Evolutionary conservation across 1,284 basidiomycete genomes (phyloP).

Genomic region (Coriolopsis trogii): DNA sequence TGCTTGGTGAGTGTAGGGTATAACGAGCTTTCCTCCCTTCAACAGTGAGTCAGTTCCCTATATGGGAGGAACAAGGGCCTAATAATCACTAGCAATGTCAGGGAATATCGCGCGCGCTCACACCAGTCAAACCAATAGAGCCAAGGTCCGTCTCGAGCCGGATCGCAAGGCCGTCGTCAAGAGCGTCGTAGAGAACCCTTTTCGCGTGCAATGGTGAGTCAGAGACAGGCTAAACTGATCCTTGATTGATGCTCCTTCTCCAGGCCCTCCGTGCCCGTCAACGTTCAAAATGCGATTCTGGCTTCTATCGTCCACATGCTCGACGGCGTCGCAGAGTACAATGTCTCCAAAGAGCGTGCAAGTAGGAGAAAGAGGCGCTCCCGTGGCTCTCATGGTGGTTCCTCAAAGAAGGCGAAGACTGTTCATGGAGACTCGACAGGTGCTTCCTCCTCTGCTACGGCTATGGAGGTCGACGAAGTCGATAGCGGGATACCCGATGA

Average conservation of each 20-base stretch:
- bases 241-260: slow-evolving; percentile 1
- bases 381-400: slow-evolving; percentile 1
- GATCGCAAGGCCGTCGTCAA: slow-evolving; percentile 65
- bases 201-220: slow-evolving; percentile 67
- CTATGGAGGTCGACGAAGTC: not conserved
- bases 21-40: too few species aligned
- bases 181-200: slow-evolving; percentile 71
- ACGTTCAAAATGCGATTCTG: slow-evolving; percentile 63
- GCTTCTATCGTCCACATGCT: slow-evolving; percentile 51
- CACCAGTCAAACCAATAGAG: slow-evolving; percentile 61
- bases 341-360: slow-evolving; percentile 34
- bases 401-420: slow-evolving; percentile 20
- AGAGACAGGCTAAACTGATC: slow-evolving; percentile 1
- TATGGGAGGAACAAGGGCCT: too few species aligned
- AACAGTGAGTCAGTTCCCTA: too few species aligned
- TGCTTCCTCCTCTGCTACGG: not conserved
- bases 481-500: slow-evolving; percentile 29
- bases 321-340: slow-evolving; percentile 51
- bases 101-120: slow-evolving; percentile 51
- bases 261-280: slow-evolving; percentile 69
- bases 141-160: slow-evolving; percentile 43
- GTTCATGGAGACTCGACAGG: not conserved
- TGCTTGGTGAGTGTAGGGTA: too few species aligned
- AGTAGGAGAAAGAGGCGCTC: slow-evolving; percentile 41
- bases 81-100: slow-evolving; percentile 39